Evolutionary conservation across 495 filamentous ascomycete genomes (phyloP).

Genomic region (Bombardia bombarda): DNA sequence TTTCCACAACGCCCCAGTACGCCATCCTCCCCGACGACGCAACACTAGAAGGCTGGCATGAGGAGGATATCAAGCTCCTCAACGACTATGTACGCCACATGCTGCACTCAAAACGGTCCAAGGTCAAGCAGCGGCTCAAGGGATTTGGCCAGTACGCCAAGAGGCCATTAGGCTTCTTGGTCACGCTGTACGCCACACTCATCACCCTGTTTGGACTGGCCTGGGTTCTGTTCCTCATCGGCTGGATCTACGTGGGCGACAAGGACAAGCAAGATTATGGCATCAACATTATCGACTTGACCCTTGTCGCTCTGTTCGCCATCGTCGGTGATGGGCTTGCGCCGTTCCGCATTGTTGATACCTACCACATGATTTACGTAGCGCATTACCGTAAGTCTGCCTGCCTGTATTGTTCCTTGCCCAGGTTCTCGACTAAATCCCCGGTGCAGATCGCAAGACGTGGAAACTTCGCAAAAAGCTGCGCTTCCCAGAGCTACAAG

Average conservation of each 20-base stretch:
- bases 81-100: conserved; percentile 79
- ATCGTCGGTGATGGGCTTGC: conserved; percentile 70
- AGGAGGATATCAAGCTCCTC: conserved; percentile 59
- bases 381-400: conserved; percentile 34
- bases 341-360: conserved; percentile 69
- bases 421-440: neutral
- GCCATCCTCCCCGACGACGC: conserved; percentile 58
- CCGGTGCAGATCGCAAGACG: conserved; percentile 55
- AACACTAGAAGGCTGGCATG: conserved; percentile 58
- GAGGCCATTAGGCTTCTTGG: conserved; percentile 66
- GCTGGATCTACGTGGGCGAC: conserved; percentile 77
- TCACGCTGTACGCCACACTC: conserved; percentile 71
- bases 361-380: conserved; percentile 73
- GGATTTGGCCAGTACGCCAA: conserved; percentile 67
- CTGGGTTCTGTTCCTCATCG: conserved; percentile 80
- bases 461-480: conserved; percentile 61
- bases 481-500: conserved; percentile 52
- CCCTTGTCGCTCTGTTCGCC: conserved; percentile 70
- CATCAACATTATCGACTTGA: conserved; percentile 69
- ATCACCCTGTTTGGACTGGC: conserved; percentile 75
- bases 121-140: conserved; percentile 66
- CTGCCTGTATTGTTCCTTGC: neutral
- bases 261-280: conserved; percentile 48
- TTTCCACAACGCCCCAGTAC: conserved; percentile 37
- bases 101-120: conserved; percentile 67